Evolutionary conservation across 2,329 filamentous ascomycete species (phyloP).

Genomic region (Septoria linicola): DNA sequence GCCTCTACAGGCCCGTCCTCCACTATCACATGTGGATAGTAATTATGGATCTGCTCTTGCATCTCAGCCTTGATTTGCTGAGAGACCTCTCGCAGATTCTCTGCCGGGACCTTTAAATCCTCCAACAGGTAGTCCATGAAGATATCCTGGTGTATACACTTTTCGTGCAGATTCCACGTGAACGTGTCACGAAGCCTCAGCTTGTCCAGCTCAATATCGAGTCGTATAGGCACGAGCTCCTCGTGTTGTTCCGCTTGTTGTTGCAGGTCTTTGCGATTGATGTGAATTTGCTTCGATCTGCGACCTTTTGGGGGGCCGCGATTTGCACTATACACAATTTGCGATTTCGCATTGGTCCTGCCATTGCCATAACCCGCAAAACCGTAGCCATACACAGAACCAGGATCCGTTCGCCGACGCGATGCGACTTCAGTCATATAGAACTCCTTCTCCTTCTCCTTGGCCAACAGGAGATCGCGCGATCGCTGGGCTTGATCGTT

Average conservation of each 20-base stretch:
- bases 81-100: constrained; percentile 53
- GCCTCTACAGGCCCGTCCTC: constrained; percentile 89
- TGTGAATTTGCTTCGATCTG: constrained; percentile 69
- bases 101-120: constrained; percentile 74
- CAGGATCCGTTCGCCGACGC: constrained; percentile 57
- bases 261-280: constrained; percentile 75
- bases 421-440: constrained; percentile 64
- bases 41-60: constrained; percentile 86
- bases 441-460: constrained; percentile 67
- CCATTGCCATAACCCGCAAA: constrained; percentile 90
- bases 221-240: constrained; percentile 82
- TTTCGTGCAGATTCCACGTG: constrained; percentile 96
- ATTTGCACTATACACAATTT: constrained; percentile 76
- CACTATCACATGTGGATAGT: constrained; percentile 86
- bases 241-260: constrained; percentile 88
- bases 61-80: constrained; percentile 72
- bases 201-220: constrained; percentile 95
- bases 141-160: constrained; percentile 72
- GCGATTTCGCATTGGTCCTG: constrained; percentile 67
- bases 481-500: constrained; percentile 47
- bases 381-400: constrained; percentile 64
- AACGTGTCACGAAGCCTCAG: constrained; percentile 95
- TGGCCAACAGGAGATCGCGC: constrained; percentile 55
- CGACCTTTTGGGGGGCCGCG: constrained; percentile 75
- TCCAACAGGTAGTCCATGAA: constrained; percentile 90